A percentile compares a stretch with the other conserved stretches of the same genome.
These are phyloP conservation scores for Tetracladium maxilliforme DNA, from an alignment of 2,329 filamentous ascomycete genomes.

Conservation along the genomic window DNA sequence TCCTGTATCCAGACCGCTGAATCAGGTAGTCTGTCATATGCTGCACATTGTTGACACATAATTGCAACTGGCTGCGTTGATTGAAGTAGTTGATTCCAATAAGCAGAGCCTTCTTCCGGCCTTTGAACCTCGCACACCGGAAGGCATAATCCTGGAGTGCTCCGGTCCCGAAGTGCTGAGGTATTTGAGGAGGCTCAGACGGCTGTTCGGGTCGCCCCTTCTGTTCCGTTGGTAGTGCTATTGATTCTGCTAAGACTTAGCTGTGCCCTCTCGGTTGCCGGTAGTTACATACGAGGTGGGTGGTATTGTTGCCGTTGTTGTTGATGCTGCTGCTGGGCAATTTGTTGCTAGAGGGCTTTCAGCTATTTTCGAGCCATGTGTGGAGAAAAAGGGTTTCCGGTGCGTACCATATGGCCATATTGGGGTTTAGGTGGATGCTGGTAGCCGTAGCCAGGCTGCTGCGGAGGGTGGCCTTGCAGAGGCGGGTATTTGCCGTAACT, in stretches of 20 bases:
- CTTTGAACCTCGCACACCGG: conserved; percentile 85
- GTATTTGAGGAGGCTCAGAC: conserved; percentile 48
- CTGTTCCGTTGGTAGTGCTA: too few species aligned
- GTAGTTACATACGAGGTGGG: too few species aligned
- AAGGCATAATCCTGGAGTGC: conserved; percentile 71
- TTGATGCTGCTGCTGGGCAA: conserved; percentile 2
- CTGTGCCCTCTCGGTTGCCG: too few species aligned
- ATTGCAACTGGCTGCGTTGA: conserved; percentile 76
- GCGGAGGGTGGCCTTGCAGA: too few species aligned
- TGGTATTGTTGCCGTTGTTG: conserved; percentile 6
- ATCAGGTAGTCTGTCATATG: conserved; percentile 91
- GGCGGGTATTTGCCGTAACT: conserved; percentile 33
- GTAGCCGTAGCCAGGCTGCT: conserved; percentile 26
- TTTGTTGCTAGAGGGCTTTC: too few species aligned
- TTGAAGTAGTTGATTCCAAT: conserved; percentile 97
- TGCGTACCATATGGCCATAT: conserved; percentile 23
- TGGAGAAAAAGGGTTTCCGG: too few species aligned
- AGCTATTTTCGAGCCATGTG: too few species aligned
- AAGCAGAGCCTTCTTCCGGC: conserved; percentile 72
- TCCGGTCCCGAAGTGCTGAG: conserved; percentile 65
- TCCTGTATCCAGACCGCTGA: conserved; percentile 79
- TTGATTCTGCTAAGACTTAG: too few species aligned
- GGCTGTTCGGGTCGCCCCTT: conserved; percentile 20
- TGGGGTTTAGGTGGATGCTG: conserved; percentile 31
- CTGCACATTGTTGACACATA: conserved; percentile 94